Percentiles rank a stretch among this genome's conserved stretches.
phyloP scores from a whole-genome alignment of 768 basidiomycete genomes.

The Galerina marginata region DNA sequence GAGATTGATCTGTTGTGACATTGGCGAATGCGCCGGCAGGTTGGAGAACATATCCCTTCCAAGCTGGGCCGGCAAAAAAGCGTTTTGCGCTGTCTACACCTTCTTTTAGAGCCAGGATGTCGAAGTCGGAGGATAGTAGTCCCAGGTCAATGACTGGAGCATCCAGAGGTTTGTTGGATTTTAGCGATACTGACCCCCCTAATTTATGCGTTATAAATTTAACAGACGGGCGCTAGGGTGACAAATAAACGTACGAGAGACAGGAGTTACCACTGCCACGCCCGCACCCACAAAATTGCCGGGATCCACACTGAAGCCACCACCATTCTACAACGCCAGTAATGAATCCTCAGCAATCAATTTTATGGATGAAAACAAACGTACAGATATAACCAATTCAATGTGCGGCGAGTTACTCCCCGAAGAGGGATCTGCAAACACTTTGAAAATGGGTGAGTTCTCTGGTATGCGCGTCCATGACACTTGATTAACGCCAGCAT shows the following conservation, averaged over 20 bases:
- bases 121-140: slow-evolving; percentile 1
- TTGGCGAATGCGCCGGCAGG: slow-evolving; percentile 1
- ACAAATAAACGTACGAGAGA: slow-evolving; percentile 25
- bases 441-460: slow-evolving; percentile 4
- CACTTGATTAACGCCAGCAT: background rate
- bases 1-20: slow-evolving; percentile 18
- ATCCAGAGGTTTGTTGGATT: slow-evolving; percentile 2
- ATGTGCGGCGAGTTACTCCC: slow-evolving; percentile 5
- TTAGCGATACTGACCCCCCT: slow-evolving; percentile 9
- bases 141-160: slow-evolving; percentile 2
- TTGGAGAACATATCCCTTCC: slow-evolving; percentile 5
- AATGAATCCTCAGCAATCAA: background rate
- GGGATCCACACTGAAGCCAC: slow-evolving; percentile 22
- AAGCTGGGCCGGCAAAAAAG: slow-evolving; percentile 1
- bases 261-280: slow-evolving; percentile 33
- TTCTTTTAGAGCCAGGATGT: slow-evolving; percentile 6
- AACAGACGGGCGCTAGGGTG: background rate
- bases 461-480: slow-evolving; percentile 1
- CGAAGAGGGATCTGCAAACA: slow-evolving; percentile 1
- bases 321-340: slow-evolving; percentile 9
- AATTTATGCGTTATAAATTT: background rate
- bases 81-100: background rate
- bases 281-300: slow-evolving; percentile 30
- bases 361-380: background rate
- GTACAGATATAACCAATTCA: slow-evolving; percentile 5